Percentiles rank a stretch among this genome's conserved stretches.
These are phyloP conservation scores for Candida frijolesensis DNA, from an alignment of 1,139 yeast genomes.

Conservation along the genomic window DNA sequence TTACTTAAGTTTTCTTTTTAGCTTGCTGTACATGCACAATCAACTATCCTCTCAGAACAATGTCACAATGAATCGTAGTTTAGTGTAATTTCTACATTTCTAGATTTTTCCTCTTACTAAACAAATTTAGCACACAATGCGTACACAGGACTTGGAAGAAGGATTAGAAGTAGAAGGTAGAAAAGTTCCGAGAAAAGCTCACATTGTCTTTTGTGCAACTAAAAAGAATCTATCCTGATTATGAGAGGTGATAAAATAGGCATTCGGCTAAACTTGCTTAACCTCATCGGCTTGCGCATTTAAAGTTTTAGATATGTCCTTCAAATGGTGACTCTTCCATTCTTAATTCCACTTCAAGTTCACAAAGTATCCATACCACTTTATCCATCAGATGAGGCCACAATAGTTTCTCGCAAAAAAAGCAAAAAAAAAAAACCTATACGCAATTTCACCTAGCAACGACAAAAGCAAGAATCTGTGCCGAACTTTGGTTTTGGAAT, in stretches of 20 bases:
- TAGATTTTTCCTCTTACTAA: background rate
- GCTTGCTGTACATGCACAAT: conserved; percentile 2
- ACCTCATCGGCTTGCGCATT: background rate
- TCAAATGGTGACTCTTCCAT: background rate
- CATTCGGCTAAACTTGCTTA: background rate
- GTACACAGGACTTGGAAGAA: background rate
- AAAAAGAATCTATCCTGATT: background rate
- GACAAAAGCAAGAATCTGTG: no score
- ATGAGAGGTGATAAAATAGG: background rate
- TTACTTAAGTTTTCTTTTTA: background rate
- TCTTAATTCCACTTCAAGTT: background rate
- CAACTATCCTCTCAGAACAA: background rate
- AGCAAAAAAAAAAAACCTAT: no score
- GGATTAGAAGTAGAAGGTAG: background rate
- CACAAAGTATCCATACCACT: background rate
- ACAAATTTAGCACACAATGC: background rate
- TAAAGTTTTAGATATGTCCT: background rate
- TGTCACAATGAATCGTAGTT: background rate
- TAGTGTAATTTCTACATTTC: conserved; percentile 4
- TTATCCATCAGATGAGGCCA: background rate
- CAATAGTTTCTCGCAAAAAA: no score
- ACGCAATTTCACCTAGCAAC: no score
- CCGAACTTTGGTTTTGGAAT: no score
- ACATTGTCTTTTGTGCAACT: background rate
- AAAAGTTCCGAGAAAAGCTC: background rate